Base-by-base conservation (phyloP, 2,329 filamentous ascomycete species). In the Zarea fungicola region DNA sequence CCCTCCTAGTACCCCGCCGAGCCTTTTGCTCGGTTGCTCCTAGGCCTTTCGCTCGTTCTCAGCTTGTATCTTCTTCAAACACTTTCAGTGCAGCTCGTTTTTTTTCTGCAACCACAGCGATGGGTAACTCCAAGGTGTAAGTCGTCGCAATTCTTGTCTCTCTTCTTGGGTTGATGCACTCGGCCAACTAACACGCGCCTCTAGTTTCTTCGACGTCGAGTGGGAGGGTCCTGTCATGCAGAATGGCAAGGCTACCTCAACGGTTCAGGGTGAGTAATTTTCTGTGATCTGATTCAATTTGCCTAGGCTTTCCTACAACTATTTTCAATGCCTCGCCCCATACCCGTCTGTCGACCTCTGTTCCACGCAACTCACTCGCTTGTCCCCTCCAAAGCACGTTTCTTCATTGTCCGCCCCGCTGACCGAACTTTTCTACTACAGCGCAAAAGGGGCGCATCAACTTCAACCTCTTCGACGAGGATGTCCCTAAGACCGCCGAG, bases 391-490 rank as follows among this genome's bases (percentile, higher is more conserved):
- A 36, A n/a, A 36, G 47, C 47, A n/a, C n/a, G n/a, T n/a, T n/a
- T n/a, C n/a, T n/a, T n/a, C n/a, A n/a, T n/a, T n/a, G n/a, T n/a
- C n/a, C n/a, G n/a, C 34, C 28, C 41, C 23, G 42, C 43, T 51
- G 19, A 51, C 31, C 29, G 19, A 37, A 19, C 9, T 39, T 54
- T 52, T 34, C 49, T 43, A 19, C 40, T 66, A 56, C 60, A 89
- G 89, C 71, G 54, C 86, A 93, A 74, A 62, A 61, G 45, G 89
- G 86, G 64, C 85, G 87, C 67, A 87, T 97, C 78, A 86, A 81
- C 77, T 95, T 96, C 78, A 83, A 84, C 63, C 88, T 97, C 68
- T 96, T 77, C 79, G 80, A 92, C 68, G 80, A 89, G 58, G 78
- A 83, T 54, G 89, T 95, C 67, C 92, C 92, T 70, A 93, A 87